phyloP scores from a whole-genome alignment of 768 basidiomycete species.

The Mycena kentingensis region DNA sequence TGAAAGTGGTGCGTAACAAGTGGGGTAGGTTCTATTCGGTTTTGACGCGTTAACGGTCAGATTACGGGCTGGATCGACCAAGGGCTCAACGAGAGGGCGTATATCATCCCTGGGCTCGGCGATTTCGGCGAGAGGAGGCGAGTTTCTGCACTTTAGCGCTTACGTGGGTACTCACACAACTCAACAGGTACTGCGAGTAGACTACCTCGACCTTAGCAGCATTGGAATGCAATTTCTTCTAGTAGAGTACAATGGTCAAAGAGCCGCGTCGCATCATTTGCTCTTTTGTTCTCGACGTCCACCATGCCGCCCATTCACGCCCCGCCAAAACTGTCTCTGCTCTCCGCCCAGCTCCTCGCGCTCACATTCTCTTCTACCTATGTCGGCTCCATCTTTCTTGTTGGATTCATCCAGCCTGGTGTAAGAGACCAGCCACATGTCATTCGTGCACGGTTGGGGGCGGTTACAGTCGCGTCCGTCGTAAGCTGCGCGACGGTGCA shows the following conservation, averaged over 20 bases:
- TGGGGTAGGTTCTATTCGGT: background rate
- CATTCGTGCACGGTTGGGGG: background rate
- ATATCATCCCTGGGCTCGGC: constrained; percentile 93
- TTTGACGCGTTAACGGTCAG: constrained; percentile 37
- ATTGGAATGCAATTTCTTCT: too few relatives aligned
- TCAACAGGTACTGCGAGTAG: constrained; percentile 25
- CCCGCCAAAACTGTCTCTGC: too few relatives aligned
- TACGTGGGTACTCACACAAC: constrained; percentile 22
- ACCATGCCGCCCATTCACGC: too few relatives aligned
- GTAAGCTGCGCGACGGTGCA: background rate
- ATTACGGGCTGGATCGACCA: constrained; percentile 96
- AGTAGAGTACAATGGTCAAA: too few relatives aligned
- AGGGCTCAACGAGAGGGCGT: constrained; percentile 87
- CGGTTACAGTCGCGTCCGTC: background rate
- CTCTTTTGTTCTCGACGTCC: too few relatives aligned
- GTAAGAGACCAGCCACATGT: background rate
- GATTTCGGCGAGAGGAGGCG: constrained; percentile 93
- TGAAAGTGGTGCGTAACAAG: constrained; percentile 67
- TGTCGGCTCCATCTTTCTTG: background rate
- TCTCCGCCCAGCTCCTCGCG: background rate
- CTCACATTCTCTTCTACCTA: background rate
- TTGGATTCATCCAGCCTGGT: background rate
- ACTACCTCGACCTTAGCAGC: too few relatives aligned
- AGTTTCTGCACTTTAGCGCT: constrained; percentile 12
- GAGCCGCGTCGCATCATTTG: too few relatives aligned